Conservation (phyloP, 129 eudicot genomes). For the Rutidosis leptorrhynchoides region DNA sequence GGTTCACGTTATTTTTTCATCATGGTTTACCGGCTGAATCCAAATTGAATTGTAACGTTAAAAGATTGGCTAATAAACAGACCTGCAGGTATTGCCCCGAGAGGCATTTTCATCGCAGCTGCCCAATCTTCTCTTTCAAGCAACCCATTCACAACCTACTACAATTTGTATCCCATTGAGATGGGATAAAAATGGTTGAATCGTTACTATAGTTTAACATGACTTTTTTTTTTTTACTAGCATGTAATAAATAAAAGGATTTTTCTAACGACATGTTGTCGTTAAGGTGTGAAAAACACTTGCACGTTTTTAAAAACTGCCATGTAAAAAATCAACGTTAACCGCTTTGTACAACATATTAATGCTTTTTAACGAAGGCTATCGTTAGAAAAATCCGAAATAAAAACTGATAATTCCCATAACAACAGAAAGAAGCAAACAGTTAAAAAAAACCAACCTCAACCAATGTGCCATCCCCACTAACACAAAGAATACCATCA, state of each 20-base stretch:
- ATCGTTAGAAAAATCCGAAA: too few species aligned
- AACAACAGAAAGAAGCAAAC: not conserved
- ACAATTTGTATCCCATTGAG: constrained; percentile 35
- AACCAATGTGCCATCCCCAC: constrained; percentile 91
- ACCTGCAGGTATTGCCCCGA: constrained; percentile 98
- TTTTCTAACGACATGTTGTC: too few species aligned
- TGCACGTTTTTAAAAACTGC: too few species aligned
- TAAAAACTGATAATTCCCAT: constrained; percentile 10
- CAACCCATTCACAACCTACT: constrained; percentile 95
- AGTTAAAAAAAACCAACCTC: constrained; percentile 63
- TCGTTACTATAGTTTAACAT: constrained; percentile 11
- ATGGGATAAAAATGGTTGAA: constrained; percentile 29
- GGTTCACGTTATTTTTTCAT: constrained; percentile 16
- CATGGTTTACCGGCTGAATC: too few species aligned
- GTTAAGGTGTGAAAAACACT: too few species aligned
- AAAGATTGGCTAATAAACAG: constrained; percentile 11
- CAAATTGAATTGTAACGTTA: constrained; percentile 2
- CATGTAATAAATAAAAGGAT: constrained; percentile 7
- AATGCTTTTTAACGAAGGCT: too few species aligned
- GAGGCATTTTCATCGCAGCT: constrained; percentile 66
- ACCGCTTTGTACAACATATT: too few species aligned
- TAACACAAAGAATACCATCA: constrained; percentile 91
- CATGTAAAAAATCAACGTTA: too few species aligned
- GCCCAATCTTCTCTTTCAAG: constrained; percentile 86
- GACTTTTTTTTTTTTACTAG: constrained; percentile 4